A percentile compares a stretch with the other conserved stretches of the same genome.
Conservation (phyloP, 1,284 basidiomycete species). For the Naganishia albida region DNA sequence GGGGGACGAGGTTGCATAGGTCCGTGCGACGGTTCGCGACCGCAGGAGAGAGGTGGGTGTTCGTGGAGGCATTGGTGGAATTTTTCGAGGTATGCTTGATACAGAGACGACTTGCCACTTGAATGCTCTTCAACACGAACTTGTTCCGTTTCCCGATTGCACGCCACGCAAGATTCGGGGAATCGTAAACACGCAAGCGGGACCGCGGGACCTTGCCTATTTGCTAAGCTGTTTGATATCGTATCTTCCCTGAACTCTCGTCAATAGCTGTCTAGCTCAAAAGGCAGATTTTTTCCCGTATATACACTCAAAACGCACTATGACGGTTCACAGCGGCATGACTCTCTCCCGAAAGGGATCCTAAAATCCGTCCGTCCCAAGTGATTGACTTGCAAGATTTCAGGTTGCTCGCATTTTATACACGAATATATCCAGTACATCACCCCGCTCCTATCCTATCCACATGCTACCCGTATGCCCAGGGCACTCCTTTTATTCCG, state of each 20-base stretch:
- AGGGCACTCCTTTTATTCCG: too few relatives aligned
- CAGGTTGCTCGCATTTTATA: neutral
- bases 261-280: too few relatives aligned
- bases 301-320: too few relatives aligned
- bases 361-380: neutral
- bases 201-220: too few relatives aligned
- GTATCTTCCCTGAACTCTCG: too few relatives aligned
- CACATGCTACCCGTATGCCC: too few relatives aligned
- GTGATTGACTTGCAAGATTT: neutral
- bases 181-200: neutral
- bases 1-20: slow-evolving; percentile 3
- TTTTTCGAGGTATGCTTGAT: neutral
- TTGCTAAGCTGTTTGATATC: too few relatives aligned
- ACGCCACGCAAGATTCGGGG: neutral
- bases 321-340: too few relatives aligned
- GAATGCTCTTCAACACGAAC: too few relatives aligned
- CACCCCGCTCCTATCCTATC: neutral
- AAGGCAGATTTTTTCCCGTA: too few relatives aligned
- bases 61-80: neutral
- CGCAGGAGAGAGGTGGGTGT: neutral
- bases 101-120: too few relatives aligned
- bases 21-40: neutral
- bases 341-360: too few relatives aligned
- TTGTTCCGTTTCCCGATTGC: neutral
- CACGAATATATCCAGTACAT: neutral